Conservation (phyloP, 1,284 basidiomycete genomes). For the Jaminaea rosea region DNA sequence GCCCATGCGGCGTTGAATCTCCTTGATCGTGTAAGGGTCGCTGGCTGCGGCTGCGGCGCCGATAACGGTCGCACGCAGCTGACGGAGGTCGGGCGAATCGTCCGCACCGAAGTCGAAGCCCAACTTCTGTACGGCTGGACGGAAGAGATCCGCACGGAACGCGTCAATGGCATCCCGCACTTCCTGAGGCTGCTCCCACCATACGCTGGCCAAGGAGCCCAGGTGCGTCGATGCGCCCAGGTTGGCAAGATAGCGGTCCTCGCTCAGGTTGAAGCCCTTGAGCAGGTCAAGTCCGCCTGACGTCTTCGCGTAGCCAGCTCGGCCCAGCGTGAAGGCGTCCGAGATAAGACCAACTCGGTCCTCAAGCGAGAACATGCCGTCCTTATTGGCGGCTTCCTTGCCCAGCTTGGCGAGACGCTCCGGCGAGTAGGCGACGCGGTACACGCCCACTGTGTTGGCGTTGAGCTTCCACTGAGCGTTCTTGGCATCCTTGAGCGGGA, state of each 20-base stretch:
- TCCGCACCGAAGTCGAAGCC: constrained; percentile 66
- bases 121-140: constrained; percentile 67
- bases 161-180: constrained; percentile 50
- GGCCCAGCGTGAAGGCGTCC: constrained; percentile 69
- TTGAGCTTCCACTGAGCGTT: constrained; percentile 69
- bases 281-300: constrained; percentile 68
- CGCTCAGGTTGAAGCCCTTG: constrained; percentile 54
- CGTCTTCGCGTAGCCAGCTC: constrained; percentile 67
- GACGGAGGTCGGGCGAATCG: constrained; percentile 65
- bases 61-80: constrained; percentile 71
- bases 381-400: constrained; percentile 61
- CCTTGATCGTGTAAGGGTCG: constrained; percentile 47
- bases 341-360: constrained; percentile 79
- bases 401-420: constrained; percentile 72
- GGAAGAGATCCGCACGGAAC: constrained; percentile 56
- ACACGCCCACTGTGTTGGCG: constrained; percentile 78
- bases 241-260: constrained; percentile 38
- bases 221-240: constrained; percentile 22
- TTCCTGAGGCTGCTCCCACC: constrained; percentile 71
- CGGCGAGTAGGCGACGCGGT: constrained; percentile 77
- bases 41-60: constrained; percentile 54
- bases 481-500: constrained; percentile 58
- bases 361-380: constrained; percentile 64
- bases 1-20: constrained; percentile 66
- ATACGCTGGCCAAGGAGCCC: constrained; percentile 52